Conservation (phyloP, 2,329 filamentous ascomycete genomes). For the Fusarium liriodendri region DNA sequence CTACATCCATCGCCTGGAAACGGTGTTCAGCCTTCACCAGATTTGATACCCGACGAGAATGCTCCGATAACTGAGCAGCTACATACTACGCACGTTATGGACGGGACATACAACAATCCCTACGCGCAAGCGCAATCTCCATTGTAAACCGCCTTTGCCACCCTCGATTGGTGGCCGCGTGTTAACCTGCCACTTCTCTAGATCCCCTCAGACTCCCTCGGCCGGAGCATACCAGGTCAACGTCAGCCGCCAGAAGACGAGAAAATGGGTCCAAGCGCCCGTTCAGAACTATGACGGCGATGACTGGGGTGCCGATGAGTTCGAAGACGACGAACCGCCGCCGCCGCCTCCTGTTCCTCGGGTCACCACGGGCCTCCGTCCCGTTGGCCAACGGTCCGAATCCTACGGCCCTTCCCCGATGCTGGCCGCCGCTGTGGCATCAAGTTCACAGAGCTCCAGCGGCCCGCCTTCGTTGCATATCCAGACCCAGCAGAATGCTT, state of each 20-base stretch:
- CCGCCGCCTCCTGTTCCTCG: slow-evolving; percentile 50
- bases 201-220: slow-evolving; percentile 47
- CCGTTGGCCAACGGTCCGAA: slow-evolving; percentile 47
- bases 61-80: slow-evolving; percentile 33
- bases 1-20: slow-evolving; percentile 13
- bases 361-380: slow-evolving; percentile 44
- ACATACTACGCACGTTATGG: slow-evolving; percentile 40
- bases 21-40: background rate
- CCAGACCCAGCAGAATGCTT: slow-evolving; percentile 35
- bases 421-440: slow-evolving; percentile 39
- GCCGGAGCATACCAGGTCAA: slow-evolving; percentile 77
- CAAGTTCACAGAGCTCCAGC: slow-evolving; percentile 41
- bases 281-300: slow-evolving; percentile 89
- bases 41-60: slow-evolving; percentile 34
- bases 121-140: slow-evolving; percentile 43
- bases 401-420: slow-evolving; percentile 39
- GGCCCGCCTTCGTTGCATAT: slow-evolving; percentile 43
- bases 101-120: slow-evolving; percentile 45
- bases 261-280: slow-evolving; percentile 95
- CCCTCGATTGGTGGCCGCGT: background rate
- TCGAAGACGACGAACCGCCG: slow-evolving; percentile 66
- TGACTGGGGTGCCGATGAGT: slow-evolving; percentile 85
- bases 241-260: slow-evolving; percentile 88
- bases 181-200: slow-evolving; percentile 31
- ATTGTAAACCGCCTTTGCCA: slow-evolving; percentile 36